Base-by-base conservation (phyloP, 2,329 filamentous ascomycete species). In the Cladosporium cucumerinum region DNA sequence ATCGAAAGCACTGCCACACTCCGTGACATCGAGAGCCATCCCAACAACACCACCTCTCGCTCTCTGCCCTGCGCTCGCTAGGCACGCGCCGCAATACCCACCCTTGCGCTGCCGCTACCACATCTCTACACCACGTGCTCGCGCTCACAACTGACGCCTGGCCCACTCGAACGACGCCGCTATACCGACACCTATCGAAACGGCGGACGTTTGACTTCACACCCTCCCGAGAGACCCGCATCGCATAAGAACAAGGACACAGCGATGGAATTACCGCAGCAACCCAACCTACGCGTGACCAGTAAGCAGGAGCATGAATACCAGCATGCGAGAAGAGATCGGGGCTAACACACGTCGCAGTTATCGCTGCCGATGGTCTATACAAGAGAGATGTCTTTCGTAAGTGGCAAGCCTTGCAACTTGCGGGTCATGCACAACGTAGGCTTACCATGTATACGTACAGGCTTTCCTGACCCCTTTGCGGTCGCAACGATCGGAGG, bases 321-420 rank as follows among this genome's bases (percentile, higher is more conserved):
- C 23, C 32, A n/a, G 28, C 36, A 10, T 18, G 25, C 32, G 43
- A 6, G 49, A 36, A 26, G 21, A 32, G 16, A 23, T 11, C 10
- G n/a, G 30, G 57, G 66, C 72, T 73, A 65, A 73, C 64, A 63
- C 49, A 26, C 23, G 26, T 57, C 72, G 72, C 78, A 98, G 95
- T 99, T 82, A 97, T 99, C 83, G 95, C 95, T 72, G 95, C 95
- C 72, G 95, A 99, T 85, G 95, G 95, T 67, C 85, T 99, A 70
- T 98, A 97, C 85, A 99, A 98, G 84, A 89, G 95, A 81, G 95
- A 99, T 91, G 93, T 99, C 67, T 98, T 99, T 81, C 87, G 95
- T 98, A 89, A 74, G 92, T 87, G 61, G 65, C 61, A 49, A 66
- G 65, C 57, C 55, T 36, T 64, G 52, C 65, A 64, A 36, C 36